These are phyloP conservation scores for Penicillium daleae DNA, from an alignment of 495 filamentous ascomycete species.

Conservation along the genomic window DNA sequence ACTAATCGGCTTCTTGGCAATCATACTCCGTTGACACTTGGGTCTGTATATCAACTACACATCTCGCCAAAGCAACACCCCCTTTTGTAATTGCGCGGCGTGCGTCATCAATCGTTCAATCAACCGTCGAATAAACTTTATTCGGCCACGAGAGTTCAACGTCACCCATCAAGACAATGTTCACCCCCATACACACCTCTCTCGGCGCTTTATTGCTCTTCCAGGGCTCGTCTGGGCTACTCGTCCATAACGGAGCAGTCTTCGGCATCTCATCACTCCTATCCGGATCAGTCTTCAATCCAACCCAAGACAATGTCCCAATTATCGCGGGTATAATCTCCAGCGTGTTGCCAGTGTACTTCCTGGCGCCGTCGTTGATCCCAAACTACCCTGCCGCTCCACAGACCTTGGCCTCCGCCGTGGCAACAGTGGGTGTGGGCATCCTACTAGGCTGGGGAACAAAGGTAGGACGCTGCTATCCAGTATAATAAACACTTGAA, in stretches of 20 bases:
- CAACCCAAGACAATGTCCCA: slow-evolving; percentile 47
- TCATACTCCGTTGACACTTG: too few relatives aligned
- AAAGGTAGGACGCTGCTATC: slow-evolving; percentile 47
- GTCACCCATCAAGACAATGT: slow-evolving; percentile 44
- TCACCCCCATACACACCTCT: slow-evolving; percentile 60
- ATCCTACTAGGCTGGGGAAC: slow-evolving; percentile 60
- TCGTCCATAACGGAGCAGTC: slow-evolving; percentile 57
- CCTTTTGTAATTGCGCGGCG: background rate
- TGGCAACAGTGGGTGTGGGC: slow-evolving; percentile 47
- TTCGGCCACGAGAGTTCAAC: background rate
- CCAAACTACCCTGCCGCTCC: slow-evolving; percentile 44
- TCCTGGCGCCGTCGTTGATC: slow-evolving; percentile 49
- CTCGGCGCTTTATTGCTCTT: slow-evolving; percentile 59
- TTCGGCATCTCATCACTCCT: slow-evolving; percentile 60
- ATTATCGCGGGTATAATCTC: slow-evolving; percentile 53
- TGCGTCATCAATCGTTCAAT: slow-evolving; percentile 19
- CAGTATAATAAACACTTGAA: background rate
- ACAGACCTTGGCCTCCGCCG: slow-evolving; percentile 34
- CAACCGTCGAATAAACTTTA: slow-evolving; percentile 16
- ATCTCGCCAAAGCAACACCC: background rate
- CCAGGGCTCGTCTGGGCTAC: slow-evolving; percentile 54
- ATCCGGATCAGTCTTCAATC: slow-evolving; percentile 41
- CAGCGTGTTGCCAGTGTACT: slow-evolving; percentile 44
- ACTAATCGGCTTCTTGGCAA: background rate
- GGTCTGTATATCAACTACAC: background rate